These are phyloP conservation scores for Clonostachys chloroleuca DNA, from an alignment of 2,329 filamentous ascomycete species.

Conservation along the genomic window DNA sequence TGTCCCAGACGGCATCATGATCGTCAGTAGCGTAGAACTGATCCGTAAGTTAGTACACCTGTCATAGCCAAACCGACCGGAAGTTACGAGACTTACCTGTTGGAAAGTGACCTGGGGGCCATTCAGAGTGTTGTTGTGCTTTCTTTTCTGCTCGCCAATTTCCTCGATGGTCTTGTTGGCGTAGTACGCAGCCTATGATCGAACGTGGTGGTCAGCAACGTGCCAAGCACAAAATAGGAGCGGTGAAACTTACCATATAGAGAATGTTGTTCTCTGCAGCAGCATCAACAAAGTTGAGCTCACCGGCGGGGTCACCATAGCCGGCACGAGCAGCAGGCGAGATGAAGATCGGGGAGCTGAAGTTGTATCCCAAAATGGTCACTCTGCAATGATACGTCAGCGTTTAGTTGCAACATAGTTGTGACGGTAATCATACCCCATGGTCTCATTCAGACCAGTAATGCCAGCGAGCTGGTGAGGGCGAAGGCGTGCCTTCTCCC, in stretches of 20 bases:
- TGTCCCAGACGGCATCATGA: constrained; percentile 21
- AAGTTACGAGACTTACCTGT: constrained; percentile 12
- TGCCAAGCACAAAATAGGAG: background rate
- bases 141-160: constrained; percentile 26
- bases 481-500: too few relatives aligned
- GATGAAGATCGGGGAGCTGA: constrained; percentile 50
- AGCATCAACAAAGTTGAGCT: constrained; percentile 43
- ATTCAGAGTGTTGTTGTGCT: constrained; percentile 6
- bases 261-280: constrained; percentile 42
- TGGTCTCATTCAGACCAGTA: too few relatives aligned
- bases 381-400: too few relatives aligned
- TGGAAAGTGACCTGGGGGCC: constrained; percentile 27
- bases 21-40: constrained; percentile 9
- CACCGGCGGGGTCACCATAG: constrained; percentile 37
- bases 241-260: constrained; percentile 31
- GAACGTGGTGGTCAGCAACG: background rate
- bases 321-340: constrained; percentile 39
- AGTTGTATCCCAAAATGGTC: constrained; percentile 48
- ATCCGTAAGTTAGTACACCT: too few relatives aligned
- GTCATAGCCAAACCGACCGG: too few relatives aligned
- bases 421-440: too few relatives aligned
- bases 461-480: too few relatives aligned
- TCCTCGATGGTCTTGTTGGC: constrained; percentile 26
- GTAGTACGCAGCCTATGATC: constrained; percentile 20
- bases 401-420: too few relatives aligned